These are phyloP conservation scores for Metschnikowia lunata DNA, from an alignment of 805 yeast species.

Conservation along the genomic window DNA sequence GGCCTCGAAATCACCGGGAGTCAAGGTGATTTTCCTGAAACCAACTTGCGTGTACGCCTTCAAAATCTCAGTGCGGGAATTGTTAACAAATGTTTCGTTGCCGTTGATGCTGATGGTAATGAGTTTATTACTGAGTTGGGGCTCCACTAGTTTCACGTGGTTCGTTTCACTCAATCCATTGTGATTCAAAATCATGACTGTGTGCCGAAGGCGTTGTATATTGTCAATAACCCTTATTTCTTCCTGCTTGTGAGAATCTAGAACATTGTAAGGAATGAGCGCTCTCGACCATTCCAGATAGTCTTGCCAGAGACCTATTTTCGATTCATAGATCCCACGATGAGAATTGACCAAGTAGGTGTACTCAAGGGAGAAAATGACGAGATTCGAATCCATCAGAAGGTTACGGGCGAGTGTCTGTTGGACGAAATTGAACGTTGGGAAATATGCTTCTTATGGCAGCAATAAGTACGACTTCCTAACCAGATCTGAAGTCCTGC, in stretches of 20 bases:
- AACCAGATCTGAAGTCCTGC: no score
- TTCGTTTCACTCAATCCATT: slow-evolving; percentile 15
- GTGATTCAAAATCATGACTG: slow-evolving; percentile 13
- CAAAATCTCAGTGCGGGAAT: slow-evolving; percentile 27
- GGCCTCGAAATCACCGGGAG: slow-evolving; percentile 19
- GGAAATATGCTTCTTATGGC: no score
- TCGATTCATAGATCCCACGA: slow-evolving; percentile 23
- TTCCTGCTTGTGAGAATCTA: slow-evolving; percentile 9
- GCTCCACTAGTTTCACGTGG: slow-evolving; percentile 25
- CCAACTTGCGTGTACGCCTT: slow-evolving; percentile 26
- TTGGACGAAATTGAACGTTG: no score
- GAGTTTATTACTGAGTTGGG: slow-evolving; percentile 29
- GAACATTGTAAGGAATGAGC: slow-evolving; percentile 14
- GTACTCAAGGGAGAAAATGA: slow-evolving; percentile 27
- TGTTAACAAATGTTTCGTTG: slow-evolving; percentile 23
- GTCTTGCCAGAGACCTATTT: slow-evolving; percentile 33
- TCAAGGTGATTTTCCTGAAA: slow-evolving; percentile 22
- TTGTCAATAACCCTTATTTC: slow-evolving; percentile 16
- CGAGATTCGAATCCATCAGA: slow-evolving; percentile 17
- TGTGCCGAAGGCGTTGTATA: slow-evolving; percentile 10
- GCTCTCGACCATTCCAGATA: slow-evolving; percentile 14
- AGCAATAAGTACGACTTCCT: no score
- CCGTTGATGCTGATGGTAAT: slow-evolving; percentile 39
- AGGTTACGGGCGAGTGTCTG: no score
- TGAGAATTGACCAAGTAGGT: slow-evolving; percentile 21